Evolutionary conservation across 2,329 filamentous ascomycete species (phyloP), one percentile per base, ranked within the genome.

Genomic region (Leptographium wingfieldii): DNA sequence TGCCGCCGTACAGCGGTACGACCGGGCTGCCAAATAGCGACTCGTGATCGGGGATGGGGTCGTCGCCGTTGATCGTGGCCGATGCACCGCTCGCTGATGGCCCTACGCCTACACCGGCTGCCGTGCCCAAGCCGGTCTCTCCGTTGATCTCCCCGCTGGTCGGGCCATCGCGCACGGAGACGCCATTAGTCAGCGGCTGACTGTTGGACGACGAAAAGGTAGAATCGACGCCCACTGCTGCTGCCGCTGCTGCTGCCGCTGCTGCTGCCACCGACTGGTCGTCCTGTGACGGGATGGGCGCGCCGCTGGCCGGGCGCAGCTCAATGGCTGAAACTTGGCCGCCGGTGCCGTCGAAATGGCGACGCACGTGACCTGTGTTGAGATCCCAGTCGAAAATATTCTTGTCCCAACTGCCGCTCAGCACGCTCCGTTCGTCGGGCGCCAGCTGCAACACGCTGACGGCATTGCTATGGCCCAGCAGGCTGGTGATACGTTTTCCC

Each of bases 331-430:
- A 94, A 61, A 97, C 91, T 69, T 99, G 94, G 6, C 88, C 80
- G 16, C 86, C 88, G 58, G 80, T 89, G 2, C 87, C 86, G 55
- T 86, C 84, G 68, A 94, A 99, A 5, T 81, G 80, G 12, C 92
- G 82, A 64, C 84, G 85, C 7, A 87, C 79, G 66, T 87, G 80
- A 0, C 94, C 94, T 1, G 84, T 94, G 67, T 97, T 90, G 31
- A 99, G 73, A 70, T 97, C 94, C 94, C 94, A 99, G 69, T 97
- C 92, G 58, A 91, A 82, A 0, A 97, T 86, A 22, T 83, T 88
- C 74, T 96, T 97, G 72, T 99, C 94, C 94, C 94, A 99, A 70
- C 91, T 92, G 3, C 94, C 94, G 40, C 91, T 96, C 10, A 99
- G 73, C 4, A 97, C 82, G 48, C 87, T 92, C 67, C 81, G 86